These are phyloP conservation scores for Zygosaccharomyces sapae DNA, from an alignment of 1,139 yeast species.

Conservation along the genomic window DNA sequence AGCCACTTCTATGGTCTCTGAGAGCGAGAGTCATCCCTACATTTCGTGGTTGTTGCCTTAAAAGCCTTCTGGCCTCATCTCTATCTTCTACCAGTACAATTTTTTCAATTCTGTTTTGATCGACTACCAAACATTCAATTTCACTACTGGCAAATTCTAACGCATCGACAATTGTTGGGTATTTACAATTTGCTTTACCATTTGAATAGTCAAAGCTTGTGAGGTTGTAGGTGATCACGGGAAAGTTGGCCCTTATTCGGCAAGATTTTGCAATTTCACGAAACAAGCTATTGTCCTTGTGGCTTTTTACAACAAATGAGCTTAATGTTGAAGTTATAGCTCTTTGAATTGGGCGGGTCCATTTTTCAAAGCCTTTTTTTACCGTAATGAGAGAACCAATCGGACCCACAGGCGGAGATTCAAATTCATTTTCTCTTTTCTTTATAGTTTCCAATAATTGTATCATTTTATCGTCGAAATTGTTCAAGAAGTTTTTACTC, in stretches of 20 bases:
- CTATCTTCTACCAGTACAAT: conserved; percentile 51
- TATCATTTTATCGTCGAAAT: conserved; percentile 49
- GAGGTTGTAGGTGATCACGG: conserved; percentile 51
- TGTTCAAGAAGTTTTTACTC: conserved; percentile 29
- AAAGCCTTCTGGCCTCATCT: conserved; percentile 47
- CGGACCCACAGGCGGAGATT: conserved; percentile 72
- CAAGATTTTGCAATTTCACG: conserved; percentile 42
- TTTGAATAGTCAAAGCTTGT: conserved; percentile 52
- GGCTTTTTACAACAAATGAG: conserved; percentile 64
- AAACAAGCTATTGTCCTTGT: conserved; percentile 54
- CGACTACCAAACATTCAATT: conserved; percentile 61
- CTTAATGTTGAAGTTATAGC: conserved; percentile 47
- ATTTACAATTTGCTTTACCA: conserved; percentile 39
- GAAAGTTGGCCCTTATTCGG: conserved; percentile 30
- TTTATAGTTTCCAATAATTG: conserved; percentile 44
- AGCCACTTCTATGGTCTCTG: conserved; percentile 44
- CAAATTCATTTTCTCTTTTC: conserved; percentile 38
- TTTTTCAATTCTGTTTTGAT: conserved; percentile 57
- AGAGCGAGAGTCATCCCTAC: conserved; percentile 48
- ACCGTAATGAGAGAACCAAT: conserved; percentile 61
- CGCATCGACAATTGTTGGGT: conserved; percentile 55
- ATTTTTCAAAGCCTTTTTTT: conserved; percentile 50
- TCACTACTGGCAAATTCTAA: conserved; percentile 53
- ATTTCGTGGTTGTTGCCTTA: conserved; percentile 40
- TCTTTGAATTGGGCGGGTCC: conserved; percentile 62